Conservation (phyloP, 352 stramenopile species). For the Chrysophaeum taylorii region DNA sequence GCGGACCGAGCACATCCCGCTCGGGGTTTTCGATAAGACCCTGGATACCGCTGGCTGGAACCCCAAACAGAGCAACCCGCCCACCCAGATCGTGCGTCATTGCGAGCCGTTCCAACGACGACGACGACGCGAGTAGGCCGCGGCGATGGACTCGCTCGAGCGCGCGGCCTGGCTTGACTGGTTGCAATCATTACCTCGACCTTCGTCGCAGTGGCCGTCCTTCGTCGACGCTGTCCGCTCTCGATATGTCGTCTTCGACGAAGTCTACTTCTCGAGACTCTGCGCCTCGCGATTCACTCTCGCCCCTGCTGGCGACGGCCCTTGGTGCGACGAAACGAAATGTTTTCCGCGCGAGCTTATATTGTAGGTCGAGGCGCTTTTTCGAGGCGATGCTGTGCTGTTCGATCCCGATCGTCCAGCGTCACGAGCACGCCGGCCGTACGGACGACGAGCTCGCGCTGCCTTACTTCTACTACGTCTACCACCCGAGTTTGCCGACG, state of each 20-base stretch:
- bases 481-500: background rate
- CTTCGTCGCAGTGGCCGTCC: background rate
- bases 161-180: background rate
- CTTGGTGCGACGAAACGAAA: background rate
- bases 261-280: background rate
- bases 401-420: conserved; percentile 9
- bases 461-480: background rate
- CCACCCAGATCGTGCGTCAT: too few species aligned
- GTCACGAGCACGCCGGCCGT: conserved; percentile 7
- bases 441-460: background rate
- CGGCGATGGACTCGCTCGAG: background rate
- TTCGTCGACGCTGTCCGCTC: background rate
- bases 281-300: background rate
- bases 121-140: too few species aligned
- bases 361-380: background rate
- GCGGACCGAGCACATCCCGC: background rate
- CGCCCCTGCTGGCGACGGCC: conserved; percentile 1
- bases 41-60: background rate
- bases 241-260: background rate
- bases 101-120: too few species aligned
- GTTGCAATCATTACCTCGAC: background rate
- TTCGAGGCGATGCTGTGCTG: conserved; percentile 10
- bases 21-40: conserved; percentile 1
- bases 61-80: too few species aligned
- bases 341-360: background rate